These are phyloP conservation scores for Xylaria intraflava DNA, from an alignment of 495 filamentous ascomycete genomes.

Conservation along the genomic window DNA sequence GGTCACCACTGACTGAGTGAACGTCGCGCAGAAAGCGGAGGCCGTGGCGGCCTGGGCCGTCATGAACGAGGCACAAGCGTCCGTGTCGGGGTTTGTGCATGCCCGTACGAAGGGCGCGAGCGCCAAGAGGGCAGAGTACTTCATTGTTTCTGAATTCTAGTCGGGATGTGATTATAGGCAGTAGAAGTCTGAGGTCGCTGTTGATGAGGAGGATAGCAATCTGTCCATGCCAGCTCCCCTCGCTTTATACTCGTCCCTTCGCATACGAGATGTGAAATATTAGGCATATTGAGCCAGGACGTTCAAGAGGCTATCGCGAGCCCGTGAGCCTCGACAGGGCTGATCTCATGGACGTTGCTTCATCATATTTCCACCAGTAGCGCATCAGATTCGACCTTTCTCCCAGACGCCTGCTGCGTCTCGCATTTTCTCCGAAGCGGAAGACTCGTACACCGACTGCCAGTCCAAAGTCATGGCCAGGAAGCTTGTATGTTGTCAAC, in stretches of 20 bases:
- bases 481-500: background rate
- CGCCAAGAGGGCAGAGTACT: constrained; percentile 7
- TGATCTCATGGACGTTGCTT: background rate
- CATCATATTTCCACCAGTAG: constrained; percentile 5
- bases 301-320: background rate
- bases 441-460: background rate
- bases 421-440: background rate
- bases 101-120: constrained; percentile 8
- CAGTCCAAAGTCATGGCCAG: background rate
- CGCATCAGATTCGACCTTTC: background rate
- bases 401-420: background rate
- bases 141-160: background rate
- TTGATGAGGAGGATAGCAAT: background rate
- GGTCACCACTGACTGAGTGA: constrained; percentile 11
- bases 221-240: background rate
- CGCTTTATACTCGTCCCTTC: background rate
- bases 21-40: constrained; percentile 11
- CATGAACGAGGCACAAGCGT: constrained; percentile 13
- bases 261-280: background rate
- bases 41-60: constrained; percentile 7
- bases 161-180: background rate
- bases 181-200: background rate
- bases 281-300: background rate
- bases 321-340: background rate
- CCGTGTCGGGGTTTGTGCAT: constrained; percentile 10